Evolutionary conservation across 345 rosid genomes (phyloP).

Genomic region (Erucastrum elatum): DNA sequence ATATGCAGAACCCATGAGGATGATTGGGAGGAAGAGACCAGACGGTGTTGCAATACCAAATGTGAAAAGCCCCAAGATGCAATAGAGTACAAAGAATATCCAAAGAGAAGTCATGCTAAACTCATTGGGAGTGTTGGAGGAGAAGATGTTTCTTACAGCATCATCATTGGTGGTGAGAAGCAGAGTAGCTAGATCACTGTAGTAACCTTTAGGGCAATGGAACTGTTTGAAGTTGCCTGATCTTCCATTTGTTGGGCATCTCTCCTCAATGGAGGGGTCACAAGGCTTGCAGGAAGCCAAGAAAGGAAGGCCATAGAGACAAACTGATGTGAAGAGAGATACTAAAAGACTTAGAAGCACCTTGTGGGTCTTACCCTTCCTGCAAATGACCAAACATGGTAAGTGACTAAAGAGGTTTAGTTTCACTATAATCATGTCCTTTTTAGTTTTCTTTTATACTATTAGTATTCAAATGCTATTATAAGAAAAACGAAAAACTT

Average conservation of each 20-base stretch:
- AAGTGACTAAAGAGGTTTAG: not conserved
- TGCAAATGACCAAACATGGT: conserved; percentile 42
- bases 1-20: conserved; percentile 85
- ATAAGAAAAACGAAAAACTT: too few species aligned
- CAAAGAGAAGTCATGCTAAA: conserved; percentile 56
- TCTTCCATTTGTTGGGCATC: conserved; percentile 73
- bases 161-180: conserved; percentile 86
- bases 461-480: not conserved
- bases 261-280: conserved; percentile 45
- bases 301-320: conserved; percentile 78
- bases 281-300: conserved; percentile 76
- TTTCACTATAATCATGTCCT: not conserved
- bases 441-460: too few species aligned
- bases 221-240: conserved; percentile 85
- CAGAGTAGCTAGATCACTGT: conserved; percentile 87
- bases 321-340: conserved; percentile 76
- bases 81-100: conserved; percentile 71
- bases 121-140: conserved; percentile 64
- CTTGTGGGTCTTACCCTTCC: conserved; percentile 81
- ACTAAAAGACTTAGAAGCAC: conserved; percentile 67
- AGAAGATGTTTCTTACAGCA: conserved; percentile 83
- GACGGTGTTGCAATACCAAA: conserved; percentile 95
- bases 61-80: conserved; percentile 73
- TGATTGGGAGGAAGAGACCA: conserved; percentile 92
- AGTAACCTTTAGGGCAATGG: conserved; percentile 79